A percentile compares a stretch with the other conserved stretches of the same genome.
phyloP scores from a whole-genome alignment of 208 protist genomes.

The Crithidia fasciculata region DNA sequence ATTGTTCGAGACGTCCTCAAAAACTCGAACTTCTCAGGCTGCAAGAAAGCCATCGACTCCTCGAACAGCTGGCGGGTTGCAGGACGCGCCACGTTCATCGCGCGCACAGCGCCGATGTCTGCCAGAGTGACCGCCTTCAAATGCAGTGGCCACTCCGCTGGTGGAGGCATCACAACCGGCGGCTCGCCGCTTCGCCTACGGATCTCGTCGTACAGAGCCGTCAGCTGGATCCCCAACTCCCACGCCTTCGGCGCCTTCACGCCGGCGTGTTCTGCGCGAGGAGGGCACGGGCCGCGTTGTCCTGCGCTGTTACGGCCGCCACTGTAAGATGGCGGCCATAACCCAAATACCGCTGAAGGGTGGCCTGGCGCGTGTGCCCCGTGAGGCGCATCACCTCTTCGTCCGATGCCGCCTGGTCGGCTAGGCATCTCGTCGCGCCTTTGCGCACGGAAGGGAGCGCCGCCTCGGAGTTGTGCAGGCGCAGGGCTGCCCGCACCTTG shows the following conservation, averaged over 20 bases:
- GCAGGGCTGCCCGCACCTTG: background rate
- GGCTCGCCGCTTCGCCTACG: background rate
- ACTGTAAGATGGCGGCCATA: background rate
- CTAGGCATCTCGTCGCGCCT: background rate
- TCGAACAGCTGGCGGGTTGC: slow-evolving; percentile 2
- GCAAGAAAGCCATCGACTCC: background rate
- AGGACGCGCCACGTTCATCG: background rate
- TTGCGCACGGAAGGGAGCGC: background rate
- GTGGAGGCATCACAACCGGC: background rate
- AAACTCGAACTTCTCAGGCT: background rate
- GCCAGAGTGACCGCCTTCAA: background rate
- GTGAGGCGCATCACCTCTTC: background rate
- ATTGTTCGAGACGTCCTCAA: background rate
- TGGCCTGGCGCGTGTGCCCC: background rate
- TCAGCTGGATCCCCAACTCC: background rate
- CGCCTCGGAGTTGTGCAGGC: background rate
- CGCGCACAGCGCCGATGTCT: background rate
- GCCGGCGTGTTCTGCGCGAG: background rate
- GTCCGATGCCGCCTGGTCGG: background rate
- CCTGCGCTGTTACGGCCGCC: background rate
- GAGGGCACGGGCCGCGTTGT: slow-evolving; percentile 10
- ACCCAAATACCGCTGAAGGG: background rate
- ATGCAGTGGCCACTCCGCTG: background rate
- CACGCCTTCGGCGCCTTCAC: slow-evolving; percentile 3
- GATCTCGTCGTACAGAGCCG: background rate